phyloP scores from a whole-genome alignment of 1,284 basidiomycete genomes.

The Cystobasidium sp. region DNA sequence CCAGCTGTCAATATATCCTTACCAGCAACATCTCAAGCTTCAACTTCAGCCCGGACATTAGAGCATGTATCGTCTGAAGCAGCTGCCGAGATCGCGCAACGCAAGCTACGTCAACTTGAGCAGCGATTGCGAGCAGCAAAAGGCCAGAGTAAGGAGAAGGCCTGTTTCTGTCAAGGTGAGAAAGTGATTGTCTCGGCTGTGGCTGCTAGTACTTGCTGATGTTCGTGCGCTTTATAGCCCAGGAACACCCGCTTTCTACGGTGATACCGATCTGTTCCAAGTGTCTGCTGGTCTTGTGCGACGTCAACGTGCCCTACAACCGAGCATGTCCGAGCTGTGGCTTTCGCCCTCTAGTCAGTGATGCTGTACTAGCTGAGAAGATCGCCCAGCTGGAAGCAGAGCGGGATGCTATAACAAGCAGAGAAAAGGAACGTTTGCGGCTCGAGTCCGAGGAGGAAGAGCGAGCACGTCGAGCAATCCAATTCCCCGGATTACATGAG shows the following conservation, averaged over 20 bases:
- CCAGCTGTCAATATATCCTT: conserved; percentile 4
- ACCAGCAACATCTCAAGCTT: background rate
- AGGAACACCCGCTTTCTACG: conserved; percentile 56
- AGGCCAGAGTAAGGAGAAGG: conserved; percentile 38
- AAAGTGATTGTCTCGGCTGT: background rate
- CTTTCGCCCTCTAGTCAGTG: conserved; percentile 48
- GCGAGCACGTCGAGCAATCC: conserved; percentile 46
- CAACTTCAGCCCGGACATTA: conserved; percentile 10
- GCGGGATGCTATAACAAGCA: conserved; percentile 29
- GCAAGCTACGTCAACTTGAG: conserved; percentile 26
- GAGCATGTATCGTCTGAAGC: conserved; percentile 15
- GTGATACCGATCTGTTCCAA: conserved; percentile 58
- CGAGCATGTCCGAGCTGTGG: conserved; percentile 59
- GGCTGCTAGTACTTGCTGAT: background rate
- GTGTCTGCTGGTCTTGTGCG: conserved; percentile 58
- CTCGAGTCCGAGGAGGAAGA: conserved; percentile 39
- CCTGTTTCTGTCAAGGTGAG: conserved; percentile 60
- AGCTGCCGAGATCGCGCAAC: conserved; percentile 8
- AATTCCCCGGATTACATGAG: conserved; percentile 46
- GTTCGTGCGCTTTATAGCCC: conserved; percentile 51
- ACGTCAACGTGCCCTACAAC: conserved; percentile 55
- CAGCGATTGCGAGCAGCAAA: conserved; percentile 8
- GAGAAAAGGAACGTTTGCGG: conserved; percentile 32
- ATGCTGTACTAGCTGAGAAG: conserved; percentile 18
- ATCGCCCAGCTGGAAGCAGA: conserved; percentile 22